phyloP scores from a whole-genome alignment of 176 grass and related monocot species.

The Bolboschoenus planiculmis region DNA sequence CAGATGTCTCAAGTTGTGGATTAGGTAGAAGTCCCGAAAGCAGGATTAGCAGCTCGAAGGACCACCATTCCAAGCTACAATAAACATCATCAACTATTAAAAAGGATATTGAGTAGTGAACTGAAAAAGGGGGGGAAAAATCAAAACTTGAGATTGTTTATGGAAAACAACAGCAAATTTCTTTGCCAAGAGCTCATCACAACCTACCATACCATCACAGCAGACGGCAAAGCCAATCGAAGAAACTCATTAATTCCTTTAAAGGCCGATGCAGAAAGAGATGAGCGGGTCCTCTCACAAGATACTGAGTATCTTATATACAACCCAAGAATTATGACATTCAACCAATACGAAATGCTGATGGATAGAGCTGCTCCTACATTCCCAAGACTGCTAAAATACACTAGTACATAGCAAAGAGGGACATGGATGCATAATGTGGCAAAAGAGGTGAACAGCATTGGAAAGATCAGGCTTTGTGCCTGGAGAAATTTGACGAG shows the following conservation, averaged over 20 bases:
- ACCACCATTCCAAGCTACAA: constrained; percentile 91
- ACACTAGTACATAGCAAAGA: constrained; percentile 71
- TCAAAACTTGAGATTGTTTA: not conserved
- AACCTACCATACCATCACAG: constrained; percentile 85
- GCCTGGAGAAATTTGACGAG: constrained; percentile 75
- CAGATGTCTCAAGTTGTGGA: constrained; percentile 76
- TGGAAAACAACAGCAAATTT: not conserved
- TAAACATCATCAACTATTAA: constrained; percentile 16
- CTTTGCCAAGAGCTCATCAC: not conserved
- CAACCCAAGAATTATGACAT: constrained; percentile 49
- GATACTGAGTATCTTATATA: constrained; percentile 53
- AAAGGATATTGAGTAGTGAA: not conserved
- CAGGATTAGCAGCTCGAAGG: constrained; percentile 81
- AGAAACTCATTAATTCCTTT: constrained; percentile 54
- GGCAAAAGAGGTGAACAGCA: constrained; percentile 40
- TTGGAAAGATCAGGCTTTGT: constrained; percentile 68
- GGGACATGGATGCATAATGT: constrained; percentile 68
- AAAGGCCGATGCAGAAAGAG: constrained; percentile 48
- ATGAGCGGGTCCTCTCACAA: constrained; percentile 42
- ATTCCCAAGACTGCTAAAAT: constrained; percentile 52
- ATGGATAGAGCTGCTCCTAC: constrained; percentile 70
- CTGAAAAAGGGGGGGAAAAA: not conserved
- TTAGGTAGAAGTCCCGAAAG: constrained; percentile 70
- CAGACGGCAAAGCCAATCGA: constrained; percentile 67
- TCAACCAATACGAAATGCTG: constrained; percentile 75